Conservation (phyloP, 179 eudicot genomes). For the Vitellaria paradoxa region DNA sequence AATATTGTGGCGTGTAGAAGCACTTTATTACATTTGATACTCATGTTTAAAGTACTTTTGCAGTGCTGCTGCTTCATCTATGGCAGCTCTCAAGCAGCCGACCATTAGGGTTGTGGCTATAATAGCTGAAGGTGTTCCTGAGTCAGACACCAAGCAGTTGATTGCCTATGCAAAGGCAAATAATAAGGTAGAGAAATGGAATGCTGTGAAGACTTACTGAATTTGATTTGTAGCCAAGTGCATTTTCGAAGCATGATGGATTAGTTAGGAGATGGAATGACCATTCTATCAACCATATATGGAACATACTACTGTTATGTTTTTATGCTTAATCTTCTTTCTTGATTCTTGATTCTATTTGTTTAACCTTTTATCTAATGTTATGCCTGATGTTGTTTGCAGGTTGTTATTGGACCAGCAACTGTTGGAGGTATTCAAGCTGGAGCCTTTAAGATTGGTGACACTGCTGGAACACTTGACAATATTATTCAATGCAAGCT, state of each 20-base stretch:
- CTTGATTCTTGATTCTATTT: background rate
- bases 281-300: background rate
- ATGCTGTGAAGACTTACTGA: background rate
- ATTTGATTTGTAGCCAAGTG: background rate
- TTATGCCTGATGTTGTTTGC: conserved; percentile 16
- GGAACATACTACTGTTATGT: background rate
- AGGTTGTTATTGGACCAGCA: conserved; percentile 98
- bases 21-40: background rate
- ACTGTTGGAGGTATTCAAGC: conserved; percentile 99
- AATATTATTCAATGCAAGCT: conserved; percentile 95
- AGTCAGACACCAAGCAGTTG: conserved; percentile 90
- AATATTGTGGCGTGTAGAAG: background rate
- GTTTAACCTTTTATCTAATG: background rate
- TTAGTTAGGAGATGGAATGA: conserved; percentile 3
- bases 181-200: conserved; percentile 63
- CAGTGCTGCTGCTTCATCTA: conserved; percentile 98
- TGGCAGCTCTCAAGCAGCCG: conserved; percentile 93
- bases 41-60: conserved; percentile 20
- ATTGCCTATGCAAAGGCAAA: conserved; percentile 92
- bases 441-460: conserved; percentile 99
- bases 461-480: conserved; percentile 98
- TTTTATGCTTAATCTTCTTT: conserved; percentile 5
- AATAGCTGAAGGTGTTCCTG: conserved; percentile 99
- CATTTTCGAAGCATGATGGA: background rate
- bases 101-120: conserved; percentile 96